Conservation (phyloP, 1,284 basidiomycete species). For the Blastosporella zonata region DNA sequence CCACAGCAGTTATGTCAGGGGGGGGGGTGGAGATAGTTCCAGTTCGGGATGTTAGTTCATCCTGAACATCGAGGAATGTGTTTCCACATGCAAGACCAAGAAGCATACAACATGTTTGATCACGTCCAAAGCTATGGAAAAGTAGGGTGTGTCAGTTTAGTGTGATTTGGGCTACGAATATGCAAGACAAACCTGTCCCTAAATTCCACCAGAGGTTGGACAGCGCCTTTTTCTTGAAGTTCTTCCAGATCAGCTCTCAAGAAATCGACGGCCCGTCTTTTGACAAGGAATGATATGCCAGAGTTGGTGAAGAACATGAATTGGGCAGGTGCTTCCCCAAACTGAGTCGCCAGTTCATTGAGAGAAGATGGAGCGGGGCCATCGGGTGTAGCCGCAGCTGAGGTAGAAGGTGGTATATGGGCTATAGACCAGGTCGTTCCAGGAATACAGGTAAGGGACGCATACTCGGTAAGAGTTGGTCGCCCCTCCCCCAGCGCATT, state of each 20-base stretch:
- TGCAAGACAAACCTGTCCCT: constrained; percentile 55
- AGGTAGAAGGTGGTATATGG: constrained; percentile 41
- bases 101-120: constrained; percentile 92
- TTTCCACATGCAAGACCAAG: constrained; percentile 77
- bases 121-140: constrained; percentile 70
- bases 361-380: constrained; percentile 50
- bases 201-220: constrained; percentile 71
- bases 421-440: constrained; percentile 85
- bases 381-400: constrained; percentile 34
- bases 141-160: background rate
- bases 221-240: constrained; percentile 60
- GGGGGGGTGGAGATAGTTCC: constrained; percentile 51
- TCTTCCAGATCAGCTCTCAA: constrained; percentile 74
- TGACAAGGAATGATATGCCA: constrained; percentile 81
- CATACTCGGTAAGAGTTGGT: constrained; percentile 71
- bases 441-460: constrained; percentile 71
- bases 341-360: constrained; percentile 82
- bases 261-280: constrained; percentile 82
- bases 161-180: constrained; percentile 6
- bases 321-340: constrained; percentile 66
- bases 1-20: constrained; percentile 62
- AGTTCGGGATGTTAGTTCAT: constrained; percentile 36
- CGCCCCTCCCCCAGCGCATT: constrained; percentile 43
- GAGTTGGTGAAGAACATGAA: constrained; percentile 87
- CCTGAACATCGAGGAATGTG: constrained; percentile 60